A percentile compares a stretch with the other conserved stretches of the same genome.
Conservation (phyloP, 345 rosid genomes). For the Draba incana region DNA sequence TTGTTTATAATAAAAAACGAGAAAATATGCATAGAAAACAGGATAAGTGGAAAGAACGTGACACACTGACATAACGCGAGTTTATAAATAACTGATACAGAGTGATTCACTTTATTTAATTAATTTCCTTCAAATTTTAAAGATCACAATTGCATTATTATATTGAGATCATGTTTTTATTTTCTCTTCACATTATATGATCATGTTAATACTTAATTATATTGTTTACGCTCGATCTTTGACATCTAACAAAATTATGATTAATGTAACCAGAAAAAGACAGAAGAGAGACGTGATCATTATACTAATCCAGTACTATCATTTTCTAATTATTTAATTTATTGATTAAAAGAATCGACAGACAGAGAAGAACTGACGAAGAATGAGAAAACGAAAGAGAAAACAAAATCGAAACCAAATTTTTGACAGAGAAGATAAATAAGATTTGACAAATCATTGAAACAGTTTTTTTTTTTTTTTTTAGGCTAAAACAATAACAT, state of each 20-base stretch:
- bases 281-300: neutral
- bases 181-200: neutral
- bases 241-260: slow-evolving; percentile 22
- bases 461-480: slow-evolving; percentile 7
- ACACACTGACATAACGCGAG: slow-evolving; percentile 17
- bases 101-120: slow-evolving; percentile 5
- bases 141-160: neutral
- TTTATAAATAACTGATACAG: slow-evolving; percentile 12
- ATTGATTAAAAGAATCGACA: slow-evolving; percentile 17
- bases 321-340: slow-evolving; percentile 1
- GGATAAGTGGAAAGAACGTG: slow-evolving; percentile 30
- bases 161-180: neutral
- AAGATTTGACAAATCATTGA: slow-evolving; percentile 19
- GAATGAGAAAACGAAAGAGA: slow-evolving; percentile 41
- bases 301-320: neutral
- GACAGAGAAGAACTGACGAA: slow-evolving; percentile 15
- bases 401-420: slow-evolving; percentile 2
- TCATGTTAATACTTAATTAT: slow-evolving; percentile 4
- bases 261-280: neutral
- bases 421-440: slow-evolving; percentile 4
- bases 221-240: neutral
- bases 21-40: neutral
- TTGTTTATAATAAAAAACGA: neutral
- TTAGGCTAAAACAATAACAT: slow-evolving; percentile 1
- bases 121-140: neutral